Percentiles rank a stretch among this genome's conserved stretches.
phyloP scores from a whole-genome alignment of 495 filamentous ascomycete species.

The Talaromyces thailandensis region DNA sequence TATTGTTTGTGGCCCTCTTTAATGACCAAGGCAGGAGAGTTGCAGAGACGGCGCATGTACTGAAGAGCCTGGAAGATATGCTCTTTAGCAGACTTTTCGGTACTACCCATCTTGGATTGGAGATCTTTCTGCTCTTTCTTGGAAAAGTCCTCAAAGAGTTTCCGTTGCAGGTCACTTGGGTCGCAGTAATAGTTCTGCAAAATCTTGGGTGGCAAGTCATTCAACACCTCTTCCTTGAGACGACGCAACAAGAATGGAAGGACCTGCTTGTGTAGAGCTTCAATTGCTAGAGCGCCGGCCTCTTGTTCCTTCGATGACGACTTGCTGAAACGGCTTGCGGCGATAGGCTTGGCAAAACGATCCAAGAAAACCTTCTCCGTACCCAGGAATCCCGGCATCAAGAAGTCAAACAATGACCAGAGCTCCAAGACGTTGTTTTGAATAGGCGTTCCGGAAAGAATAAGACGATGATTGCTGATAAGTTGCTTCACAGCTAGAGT shows the following conservation, averaged over 20 bases:
- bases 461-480: slow-evolving; percentile 84
- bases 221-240: slow-evolving; percentile 93
- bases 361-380: slow-evolving; percentile 97
- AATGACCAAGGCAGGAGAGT: slow-evolving; percentile 90
- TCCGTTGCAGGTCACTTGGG: slow-evolving; percentile 89
- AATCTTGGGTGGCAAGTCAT: slow-evolving; percentile 96
- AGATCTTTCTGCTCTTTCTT: slow-evolving; percentile 85
- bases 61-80: slow-evolving; percentile 99
- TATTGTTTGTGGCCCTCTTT: slow-evolving; percentile 90
- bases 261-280: slow-evolving; percentile 95
- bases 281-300: slow-evolving; percentile 89
- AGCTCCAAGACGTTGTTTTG: slow-evolving; percentile 97
- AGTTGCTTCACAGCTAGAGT: slow-evolving; percentile 84
- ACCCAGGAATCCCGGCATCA: slow-evolving; percentile 98
- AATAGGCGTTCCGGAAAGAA: slow-evolving; percentile 93
- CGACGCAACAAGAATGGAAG: slow-evolving; percentile 93
- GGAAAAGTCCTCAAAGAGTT: slow-evolving; percentile 90
- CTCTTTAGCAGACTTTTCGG: slow-evolving; percentile 85
- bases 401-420: slow-evolving; percentile 98
- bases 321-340: slow-evolving; percentile 87
- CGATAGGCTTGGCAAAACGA: slow-evolving; percentile 94
- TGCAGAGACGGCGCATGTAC: slow-evolving; percentile 99
- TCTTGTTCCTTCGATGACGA: slow-evolving; percentile 98
- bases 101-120: slow-evolving; percentile 62
- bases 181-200: slow-evolving; percentile 99